Conservation (phyloP, 345 rosid genomes). For the Sisymbrium altissimum region DNA sequence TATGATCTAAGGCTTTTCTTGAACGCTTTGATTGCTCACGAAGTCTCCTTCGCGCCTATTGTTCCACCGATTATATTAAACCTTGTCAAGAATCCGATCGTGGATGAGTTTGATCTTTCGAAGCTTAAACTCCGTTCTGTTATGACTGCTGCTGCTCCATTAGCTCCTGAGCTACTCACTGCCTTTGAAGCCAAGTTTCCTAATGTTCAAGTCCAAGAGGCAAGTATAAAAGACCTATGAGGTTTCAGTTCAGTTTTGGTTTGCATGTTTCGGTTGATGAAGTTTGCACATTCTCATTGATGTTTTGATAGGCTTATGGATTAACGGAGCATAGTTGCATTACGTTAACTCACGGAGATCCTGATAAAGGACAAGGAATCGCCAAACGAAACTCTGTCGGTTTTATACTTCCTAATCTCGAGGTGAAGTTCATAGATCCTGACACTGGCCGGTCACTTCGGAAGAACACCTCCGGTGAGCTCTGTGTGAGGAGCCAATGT, state of each 20-base stretch:
- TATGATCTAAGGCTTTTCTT: constrained; percentile 71
- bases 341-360: constrained; percentile 78
- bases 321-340: constrained; percentile 98
- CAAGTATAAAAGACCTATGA: neutral
- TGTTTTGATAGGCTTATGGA: constrained; percentile 68
- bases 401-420: constrained; percentile 77
- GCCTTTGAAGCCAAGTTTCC: constrained; percentile 77
- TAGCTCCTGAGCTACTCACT: constrained; percentile 72
- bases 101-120: constrained; percentile 74
- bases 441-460: constrained; percentile 70
- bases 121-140: constrained; percentile 75
- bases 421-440: constrained; percentile 84
- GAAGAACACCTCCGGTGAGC: constrained; percentile 65
- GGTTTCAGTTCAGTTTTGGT: too few species aligned
- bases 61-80: constrained; percentile 83
- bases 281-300: neutral
- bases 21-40: constrained; percentile 63
- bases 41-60: constrained; percentile 81
- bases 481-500: constrained; percentile 86
- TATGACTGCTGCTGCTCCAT: constrained; percentile 91
- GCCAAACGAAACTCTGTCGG: constrained; percentile 91
- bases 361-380: constrained; percentile 40
- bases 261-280: too few species aligned
- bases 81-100: constrained; percentile 79
- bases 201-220: constrained; percentile 87